Evolutionary conservation across 768 basidiomycete species (phyloP).

Genomic region (Neoboletus brunneissimus): DNA sequence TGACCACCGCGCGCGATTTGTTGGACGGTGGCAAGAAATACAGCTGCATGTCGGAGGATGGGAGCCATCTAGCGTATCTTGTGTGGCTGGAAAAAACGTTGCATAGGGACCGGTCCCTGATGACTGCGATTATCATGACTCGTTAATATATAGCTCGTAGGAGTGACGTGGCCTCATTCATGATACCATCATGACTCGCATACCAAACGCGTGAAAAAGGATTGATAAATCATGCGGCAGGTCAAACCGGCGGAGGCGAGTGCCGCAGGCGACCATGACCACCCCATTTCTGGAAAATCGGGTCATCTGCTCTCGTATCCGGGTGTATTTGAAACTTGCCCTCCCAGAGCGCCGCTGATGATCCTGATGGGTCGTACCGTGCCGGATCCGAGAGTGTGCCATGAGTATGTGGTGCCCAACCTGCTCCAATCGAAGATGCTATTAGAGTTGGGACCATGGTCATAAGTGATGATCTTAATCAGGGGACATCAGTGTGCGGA

Average conservation of each 20-base stretch:
- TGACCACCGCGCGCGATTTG: background rate
- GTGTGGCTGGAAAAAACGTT: background rate
- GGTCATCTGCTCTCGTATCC: conserved; percentile 71
- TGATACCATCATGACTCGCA: conserved; percentile 4
- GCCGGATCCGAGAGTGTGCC: conserved; percentile 73
- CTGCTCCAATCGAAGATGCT: conserved; percentile 69
- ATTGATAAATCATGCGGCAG: background rate
- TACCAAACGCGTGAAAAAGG: background rate
- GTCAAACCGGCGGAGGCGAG: conserved; percentile 20
- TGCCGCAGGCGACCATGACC: conserved; percentile 10
- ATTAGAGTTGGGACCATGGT: conserved; percentile 76
- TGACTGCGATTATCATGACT: conserved; percentile 6
- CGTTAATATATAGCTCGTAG: conserved; percentile 11
- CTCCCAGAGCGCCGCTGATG: conserved; percentile 80
- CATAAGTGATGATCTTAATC: conserved; percentile 61
- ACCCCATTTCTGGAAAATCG: conserved; percentile 36
- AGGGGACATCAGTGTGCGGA: conserved; percentile 21
- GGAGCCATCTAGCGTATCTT: background rate
- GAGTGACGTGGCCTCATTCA: conserved; percentile 4
- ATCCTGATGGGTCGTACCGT: conserved; percentile 70
- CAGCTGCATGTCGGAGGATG: background rate
- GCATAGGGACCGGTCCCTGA: conserved; percentile 12
- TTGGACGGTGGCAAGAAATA: background rate
- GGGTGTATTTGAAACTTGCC: conserved; percentile 88
- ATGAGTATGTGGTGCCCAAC: conserved; percentile 54